A percentile compares a stretch with the other conserved stretches of the same genome.
These are phyloP conservation scores for Trichoderma endophyticum DNA, from an alignment of 2,329 filamentous ascomycete species.

Conservation along the genomic window DNA sequence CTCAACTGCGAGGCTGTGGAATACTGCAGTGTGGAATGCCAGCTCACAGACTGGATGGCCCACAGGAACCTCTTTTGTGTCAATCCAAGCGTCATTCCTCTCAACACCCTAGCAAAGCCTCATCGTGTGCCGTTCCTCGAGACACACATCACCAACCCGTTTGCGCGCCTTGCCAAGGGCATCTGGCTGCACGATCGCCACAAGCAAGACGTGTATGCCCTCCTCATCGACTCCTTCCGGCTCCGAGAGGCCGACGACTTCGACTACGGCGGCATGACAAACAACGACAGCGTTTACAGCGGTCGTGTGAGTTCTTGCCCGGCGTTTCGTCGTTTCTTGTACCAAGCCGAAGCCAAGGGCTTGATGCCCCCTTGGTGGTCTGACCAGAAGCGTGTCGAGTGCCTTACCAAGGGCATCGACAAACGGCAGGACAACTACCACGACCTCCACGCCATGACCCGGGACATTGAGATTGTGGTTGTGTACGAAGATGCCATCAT, in stretches of 20 bases:
- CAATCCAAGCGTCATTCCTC: not conserved
- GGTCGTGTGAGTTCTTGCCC: not conserved
- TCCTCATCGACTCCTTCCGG: slow-evolving; percentile 11
- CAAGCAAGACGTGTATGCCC: slow-evolving; percentile 1
- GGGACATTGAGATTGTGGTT: slow-evolving; percentile 5
- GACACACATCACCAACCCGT: not conserved
- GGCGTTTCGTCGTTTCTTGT: not conserved
- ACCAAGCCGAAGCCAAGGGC: not conserved
- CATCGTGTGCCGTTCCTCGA: not conserved
- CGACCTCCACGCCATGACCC: slow-evolving; percentile 4
- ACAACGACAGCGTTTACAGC: slow-evolving; percentile 2
- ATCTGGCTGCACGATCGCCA: slow-evolving; percentile 9
- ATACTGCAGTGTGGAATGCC: not conserved
- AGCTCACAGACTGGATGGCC: not conserved
- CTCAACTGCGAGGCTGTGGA: not conserved
- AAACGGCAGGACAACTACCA: slow-evolving; percentile 1
- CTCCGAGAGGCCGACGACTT: slow-evolving; percentile 1
- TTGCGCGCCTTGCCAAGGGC: not conserved
- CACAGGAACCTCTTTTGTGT: slow-evolving; percentile 7
- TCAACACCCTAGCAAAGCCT: not conserved
- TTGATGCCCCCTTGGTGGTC: slow-evolving; percentile 9
- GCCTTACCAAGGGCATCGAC: slow-evolving; percentile 1
- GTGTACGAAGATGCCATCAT: slow-evolving; percentile 5
- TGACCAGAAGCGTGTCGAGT: slow-evolving; percentile 5
- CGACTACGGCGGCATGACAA: not conserved